Evolutionary conservation across 139 green algal species (phyloP), one percentile per base, ranked within the genome.

Genomic region (Closterium sp.): DNA sequence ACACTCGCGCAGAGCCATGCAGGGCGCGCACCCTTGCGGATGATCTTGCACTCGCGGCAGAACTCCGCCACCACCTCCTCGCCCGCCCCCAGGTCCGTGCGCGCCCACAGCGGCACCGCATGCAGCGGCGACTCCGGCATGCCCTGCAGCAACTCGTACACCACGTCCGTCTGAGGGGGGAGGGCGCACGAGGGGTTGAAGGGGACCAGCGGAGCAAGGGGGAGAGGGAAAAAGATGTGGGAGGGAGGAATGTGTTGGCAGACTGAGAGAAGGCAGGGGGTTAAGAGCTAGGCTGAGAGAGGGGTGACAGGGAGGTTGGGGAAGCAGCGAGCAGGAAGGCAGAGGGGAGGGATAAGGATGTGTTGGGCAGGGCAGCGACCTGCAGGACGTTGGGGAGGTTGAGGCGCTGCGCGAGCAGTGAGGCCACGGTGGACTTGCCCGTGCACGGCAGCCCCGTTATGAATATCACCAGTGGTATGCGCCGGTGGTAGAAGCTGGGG

Each of bases 341-440:
- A 21, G 31, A 89, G 31, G 1, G 13, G 31, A 85, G 31, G 17
- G 1, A 73, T 2, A 0, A 27, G 50, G 24, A 11, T 9, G 50
- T 24, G 50, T 73, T 45, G 38, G 38, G n/a, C n/a, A 45, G 50
- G 13, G 50, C 9, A 27, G 50, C 13, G 50, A 92, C 91, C 92
- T 94, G 92, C 30, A 99, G 95, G 5, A 99, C 97, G 89, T 99
- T 99, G 38, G 97, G 97, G 90, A 99, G 95, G 96, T 99, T 99
- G 42, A 99, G 96, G 11, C 97, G 94, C 0, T 97, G 96, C 0
- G 97, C 97, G 70, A 99, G 96, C 95, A 98, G 96, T 95, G 99
- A 98, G 1, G 97, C 97, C 21, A 99, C 90, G 4, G 94, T 97
- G 0, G 97, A 98, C 95, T 99, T 99, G 87, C 97, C 97, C 21